Base-by-base conservation (phyloP, 495 filamentous ascomycete species). In the Niebla homalea region DNA sequence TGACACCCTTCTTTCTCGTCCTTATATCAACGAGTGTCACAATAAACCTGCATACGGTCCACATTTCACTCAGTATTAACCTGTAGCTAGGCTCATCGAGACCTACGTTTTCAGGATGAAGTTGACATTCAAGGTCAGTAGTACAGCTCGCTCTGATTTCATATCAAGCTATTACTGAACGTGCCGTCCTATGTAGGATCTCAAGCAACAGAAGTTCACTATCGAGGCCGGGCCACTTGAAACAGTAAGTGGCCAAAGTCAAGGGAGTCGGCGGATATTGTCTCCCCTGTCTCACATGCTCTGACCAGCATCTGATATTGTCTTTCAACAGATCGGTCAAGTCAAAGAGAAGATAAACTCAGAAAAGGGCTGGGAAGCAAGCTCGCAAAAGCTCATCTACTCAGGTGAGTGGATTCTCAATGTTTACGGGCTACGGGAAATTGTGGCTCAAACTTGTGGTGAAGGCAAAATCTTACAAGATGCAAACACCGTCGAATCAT, bases 191-290 rank as follows among this genome's bases (percentile, higher is more conserved):
- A 0, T 16, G 29, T 55, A 93, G 89, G 92, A 98, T 70, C 74
- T 98, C 60, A 96, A 95, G 73, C 90, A 97, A 64, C 86, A 95
- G 62, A 96, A 95, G 75, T 98, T 98, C 66, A 75, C 79, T 51
- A 81, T 98, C 70, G 90, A 97, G 57, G 86, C 83, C 52, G 92
- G 97, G 65, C 87, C 89, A 48, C 83, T 84, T 51, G 89, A 94
- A 63, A 86, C 85, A 60, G 89, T 96, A 84, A 57, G 84, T 67
- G 57, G 44, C 29, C 8, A 32, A 8, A 11, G 8, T 11, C 29
- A 32, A 32, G 56, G 37, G 41, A 45, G 14, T 38, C 21, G 19
- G 10, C 36, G 15, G 44, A 36, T 36, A 18, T 36, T 37, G n/a
- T 44, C 43, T 16, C 2, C 22, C 29, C 46, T 29, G 25, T 42